Conservation (phyloP, 495 filamentous ascomycete species). For the Xylaria bambusicola region DNA sequence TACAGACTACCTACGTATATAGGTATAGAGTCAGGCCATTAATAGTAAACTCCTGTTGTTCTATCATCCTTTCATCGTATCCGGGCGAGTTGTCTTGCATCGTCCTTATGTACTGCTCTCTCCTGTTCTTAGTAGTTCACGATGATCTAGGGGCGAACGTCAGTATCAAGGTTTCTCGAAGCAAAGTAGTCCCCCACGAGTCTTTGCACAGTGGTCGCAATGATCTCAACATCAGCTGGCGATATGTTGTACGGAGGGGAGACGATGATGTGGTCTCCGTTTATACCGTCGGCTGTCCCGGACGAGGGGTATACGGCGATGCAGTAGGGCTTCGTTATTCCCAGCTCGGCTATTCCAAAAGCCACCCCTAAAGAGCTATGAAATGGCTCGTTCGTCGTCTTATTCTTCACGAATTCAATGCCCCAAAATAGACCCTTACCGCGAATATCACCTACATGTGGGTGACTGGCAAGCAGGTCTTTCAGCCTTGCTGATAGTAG, state of each 20-base stretch:
- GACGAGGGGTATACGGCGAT: constrained; percentile 71
- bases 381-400: constrained; percentile 50
- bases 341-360: constrained; percentile 55
- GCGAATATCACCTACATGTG: constrained; percentile 65
- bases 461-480: constrained; percentile 46
- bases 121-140: not conserved
- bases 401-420: constrained; percentile 59
- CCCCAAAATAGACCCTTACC: constrained; percentile 66
- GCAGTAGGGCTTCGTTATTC: constrained; percentile 44
- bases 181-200: constrained; percentile 40
- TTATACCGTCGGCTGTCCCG: constrained; percentile 66
- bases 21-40: not conserved
- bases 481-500: constrained; percentile 50
- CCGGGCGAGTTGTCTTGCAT: not conserved
- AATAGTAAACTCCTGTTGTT: too few relatives aligned
- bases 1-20: not conserved
- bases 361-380: constrained; percentile 42
- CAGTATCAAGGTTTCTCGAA: constrained; percentile 1
- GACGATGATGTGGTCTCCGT: constrained; percentile 75
- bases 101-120: not conserved
- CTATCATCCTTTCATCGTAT: too few relatives aligned
- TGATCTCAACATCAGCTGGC: constrained; percentile 60
- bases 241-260: constrained; percentile 74
- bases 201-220: constrained; percentile 44
- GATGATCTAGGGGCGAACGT: not conserved